Base-by-base conservation (phyloP, 208 protist genomes). In the Trypanosoma conorhini region DNA sequence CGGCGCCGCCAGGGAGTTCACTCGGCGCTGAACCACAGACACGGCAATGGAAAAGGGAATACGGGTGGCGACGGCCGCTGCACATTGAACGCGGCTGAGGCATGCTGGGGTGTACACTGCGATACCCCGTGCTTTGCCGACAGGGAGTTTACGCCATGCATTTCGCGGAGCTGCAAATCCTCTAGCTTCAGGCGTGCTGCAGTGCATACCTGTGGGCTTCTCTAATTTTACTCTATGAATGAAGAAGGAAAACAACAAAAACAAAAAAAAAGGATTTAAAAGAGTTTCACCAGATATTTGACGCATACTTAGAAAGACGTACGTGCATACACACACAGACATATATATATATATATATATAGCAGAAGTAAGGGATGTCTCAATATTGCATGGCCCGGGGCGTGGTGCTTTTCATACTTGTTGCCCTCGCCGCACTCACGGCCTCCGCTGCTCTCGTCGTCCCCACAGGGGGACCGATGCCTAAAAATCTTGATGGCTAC, bases 401-500 rank as follows among this genome's bases (percentile, higher is more conserved):
- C 5, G 33, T 52, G 15, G 5, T 51, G n/a, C 7, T 65, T 44
- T 24, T 51, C 60, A 5, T 52, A 22, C 12, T 67, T 67, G 5
- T 67, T 24, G 15, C 42, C 8, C 46, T 73, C n/a, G 33, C 33
- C 15, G 59, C 50, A 21, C 21, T 69, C 54, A 35, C 51, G 15
- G 58, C 46, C 13, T 31, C 19, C 62, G 66, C 51, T 40, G 35
- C 52, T 5, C 17, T 70, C 1, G 28, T 30, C 44, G 67, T 56
- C 33, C 26, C 21, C 22, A 26, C 22, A 22, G 13, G 30, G 9
- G 1, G 57, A 10, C 65, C 54, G 24, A 28, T 19, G 52, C 31
- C 19, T 3, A 35, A 51, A n/a, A 22, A 66, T 17, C 56, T 72
- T n/a, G 57, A 72, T 8, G 62, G 21, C 19, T 70, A 67, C 61